Base-by-base conservation (phyloP, 140 eudicot species). In the Stevia rebaudiana region DNA sequence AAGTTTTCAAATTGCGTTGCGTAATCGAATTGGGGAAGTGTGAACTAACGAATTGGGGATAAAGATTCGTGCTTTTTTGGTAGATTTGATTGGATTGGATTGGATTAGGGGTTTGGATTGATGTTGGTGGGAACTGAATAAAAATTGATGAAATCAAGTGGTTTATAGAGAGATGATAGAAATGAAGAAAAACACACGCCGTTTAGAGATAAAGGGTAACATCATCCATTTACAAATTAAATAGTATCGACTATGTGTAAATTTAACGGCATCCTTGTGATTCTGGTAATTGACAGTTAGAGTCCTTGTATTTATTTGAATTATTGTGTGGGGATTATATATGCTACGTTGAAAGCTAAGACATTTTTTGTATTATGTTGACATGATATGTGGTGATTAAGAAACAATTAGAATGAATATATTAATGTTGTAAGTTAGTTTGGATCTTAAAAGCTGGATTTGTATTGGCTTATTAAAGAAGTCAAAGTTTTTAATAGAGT, bases 51-150 rank as follows among this genome's bases (percentile, higher is more conserved):
- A 54, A 53, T 52, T 72, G 19, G 59, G 57, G 64, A 11, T 40
- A 30, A 41, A 52, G 50, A n/a, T 7, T 63, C 30, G 6, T 19
- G 68, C n/a, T 9, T 57, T n/a, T 58, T 70, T 57, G 74, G 17
- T 31, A 11, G 30, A 35, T 39, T 74, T 33, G 79, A 58, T 58
- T 47, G 28, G 72, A 52, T 58, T 47, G 28, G 72, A 52, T 72
- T 63, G 72, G 33, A 43, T 63, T 72, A 25, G 67, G 73, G 73
- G 39, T 74, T 74, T 47, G 73, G 78, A 25, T 44, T 67, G 79
- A 58, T 47, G 25, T 65, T 65, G 73, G 78, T 73, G 56, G 68
- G 43, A 15, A 53, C 54, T 65, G 39, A 5, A 21, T 16, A 43
- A 28, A 7, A 44, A 39, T 49, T 39, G 74, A 57, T 74, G 60